phyloP scores from a whole-genome alignment of 169 alveolate genomes.

The Eimeria praecox region DNA sequence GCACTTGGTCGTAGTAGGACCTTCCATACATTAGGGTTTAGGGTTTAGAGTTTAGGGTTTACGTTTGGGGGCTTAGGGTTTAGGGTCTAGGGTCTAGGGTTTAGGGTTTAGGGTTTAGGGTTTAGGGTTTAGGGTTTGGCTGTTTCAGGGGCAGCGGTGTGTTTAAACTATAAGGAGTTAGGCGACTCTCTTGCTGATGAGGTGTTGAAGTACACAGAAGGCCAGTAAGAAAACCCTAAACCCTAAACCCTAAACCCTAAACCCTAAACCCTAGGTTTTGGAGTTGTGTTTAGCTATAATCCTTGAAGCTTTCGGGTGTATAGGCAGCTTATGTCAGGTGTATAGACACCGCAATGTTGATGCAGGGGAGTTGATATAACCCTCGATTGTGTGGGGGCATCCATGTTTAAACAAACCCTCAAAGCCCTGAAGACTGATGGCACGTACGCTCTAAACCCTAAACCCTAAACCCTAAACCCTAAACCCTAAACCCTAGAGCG shows the following conservation, averaged over 20 bases:
- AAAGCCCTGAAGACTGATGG: background rate
- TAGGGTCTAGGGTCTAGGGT: background rate
- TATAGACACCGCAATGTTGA: too few relatives aligned
- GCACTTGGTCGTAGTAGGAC: too few relatives aligned
- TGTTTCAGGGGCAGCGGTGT: conserved; percentile 41
- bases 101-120: conserved; percentile 38
- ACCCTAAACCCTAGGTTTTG: conserved; percentile 9
- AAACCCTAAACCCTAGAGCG: too few relatives aligned
- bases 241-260: conserved; percentile 53
- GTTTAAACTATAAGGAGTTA: conserved; percentile 15
- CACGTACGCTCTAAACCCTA: conserved; percentile 30
- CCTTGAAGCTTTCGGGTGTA: background rate
- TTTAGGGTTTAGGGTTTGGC: conserved; percentile 37
- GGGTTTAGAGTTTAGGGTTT: too few relatives aligned
- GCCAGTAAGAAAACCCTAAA: conserved; percentile 46
- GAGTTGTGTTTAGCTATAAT: background rate
- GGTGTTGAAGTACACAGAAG: conserved; percentile 8
- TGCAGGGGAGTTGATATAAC: conserved; percentile 68
- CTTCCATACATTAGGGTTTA: too few relatives aligned
- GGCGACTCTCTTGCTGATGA: background rate
- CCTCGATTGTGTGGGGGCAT: conserved; percentile 69
- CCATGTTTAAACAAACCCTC: background rate
- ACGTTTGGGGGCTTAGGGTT: too few relatives aligned
- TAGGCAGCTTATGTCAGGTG: too few relatives aligned
- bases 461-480: conserved; percentile 55